Evolutionary conservation across 2,329 filamentous ascomycete genomes (phyloP).

Genomic region (Stagonosporopsis chrysanthemi): DNA sequence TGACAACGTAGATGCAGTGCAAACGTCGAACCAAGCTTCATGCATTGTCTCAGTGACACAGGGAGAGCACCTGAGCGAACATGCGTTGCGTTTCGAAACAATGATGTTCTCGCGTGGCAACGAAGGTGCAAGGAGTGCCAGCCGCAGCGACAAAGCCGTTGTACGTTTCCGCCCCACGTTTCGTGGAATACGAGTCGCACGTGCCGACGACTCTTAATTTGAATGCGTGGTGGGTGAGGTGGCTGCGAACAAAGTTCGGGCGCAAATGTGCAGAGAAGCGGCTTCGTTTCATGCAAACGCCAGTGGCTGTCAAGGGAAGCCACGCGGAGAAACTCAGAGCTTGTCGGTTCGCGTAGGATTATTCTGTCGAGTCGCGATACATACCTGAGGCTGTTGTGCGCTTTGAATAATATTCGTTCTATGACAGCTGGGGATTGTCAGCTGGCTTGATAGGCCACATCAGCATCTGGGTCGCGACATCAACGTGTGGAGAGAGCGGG

Average conservation of each 20-base stretch:
- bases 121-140: conserved; percentile 5
- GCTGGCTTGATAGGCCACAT: background rate
- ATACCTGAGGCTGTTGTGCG: background rate
- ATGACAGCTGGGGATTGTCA: background rate
- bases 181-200: background rate
- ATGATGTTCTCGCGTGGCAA: conserved; percentile 8
- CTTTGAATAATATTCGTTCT: background rate
- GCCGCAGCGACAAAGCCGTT: conserved; percentile 2
- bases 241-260: conserved; percentile 8
- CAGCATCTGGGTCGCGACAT: background rate
- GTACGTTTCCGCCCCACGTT: background rate
- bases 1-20: conserved; percentile 11
- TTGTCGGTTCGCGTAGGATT: background rate
- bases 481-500: background rate
- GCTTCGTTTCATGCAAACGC: conserved; percentile 10
- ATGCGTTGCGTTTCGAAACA: conserved; percentile 9
- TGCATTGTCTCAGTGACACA: conserved; percentile 23
- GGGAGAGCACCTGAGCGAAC: conserved; percentile 9
- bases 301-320: conserved; percentile 4
- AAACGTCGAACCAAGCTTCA: conserved; percentile 16
- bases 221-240: background rate
- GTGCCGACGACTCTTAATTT: background rate
- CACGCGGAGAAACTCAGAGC: background rate
- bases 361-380: background rate
- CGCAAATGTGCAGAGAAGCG: conserved; percentile 1